phyloP scores from a whole-genome alignment of 345 rosid genomes.

The Camelina sativa region DNA sequence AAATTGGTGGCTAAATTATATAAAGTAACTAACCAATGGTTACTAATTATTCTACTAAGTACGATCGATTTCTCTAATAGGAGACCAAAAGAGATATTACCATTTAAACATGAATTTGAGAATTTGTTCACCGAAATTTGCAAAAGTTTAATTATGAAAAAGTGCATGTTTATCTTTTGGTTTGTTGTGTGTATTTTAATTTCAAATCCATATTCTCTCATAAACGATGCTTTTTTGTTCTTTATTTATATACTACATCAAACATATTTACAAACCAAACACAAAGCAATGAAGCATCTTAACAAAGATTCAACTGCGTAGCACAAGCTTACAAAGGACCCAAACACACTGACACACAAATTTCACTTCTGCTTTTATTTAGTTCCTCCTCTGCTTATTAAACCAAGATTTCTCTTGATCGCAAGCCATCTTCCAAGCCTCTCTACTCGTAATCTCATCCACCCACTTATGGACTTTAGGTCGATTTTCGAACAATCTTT shows the following conservation, averaged over 20 bases:
- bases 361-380: constrained; percentile 13
- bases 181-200: too few species aligned
- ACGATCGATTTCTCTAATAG: neutral
- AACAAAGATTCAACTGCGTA: neutral
- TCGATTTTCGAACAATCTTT: constrained; percentile 50
- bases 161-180: neutral
- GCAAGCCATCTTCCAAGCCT: constrained; percentile 72
- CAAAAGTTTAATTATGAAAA: neutral
- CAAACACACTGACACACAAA: constrained; percentile 12
- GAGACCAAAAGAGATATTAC: neutral
- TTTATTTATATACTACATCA: constrained; percentile 16
- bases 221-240: neutral
- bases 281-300: neutral
- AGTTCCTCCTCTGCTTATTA: constrained; percentile 14
- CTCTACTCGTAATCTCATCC: constrained; percentile 53
- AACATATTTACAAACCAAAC: constrained; percentile 3
- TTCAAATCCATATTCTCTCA: neutral
- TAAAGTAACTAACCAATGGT: neutral
- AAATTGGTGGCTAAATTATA: neutral
- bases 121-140: neutral
- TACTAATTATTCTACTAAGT: neutral
- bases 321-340: constrained; percentile 3
- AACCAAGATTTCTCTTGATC: constrained; percentile 37
- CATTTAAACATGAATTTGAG: neutral
- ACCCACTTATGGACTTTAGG: constrained; percentile 62